Evolutionary conservation across 2,329 filamentous ascomycete genomes (phyloP), one percentile per base, ranked within the genome.

Genomic region (Aspergillus ochraceus): DNA sequence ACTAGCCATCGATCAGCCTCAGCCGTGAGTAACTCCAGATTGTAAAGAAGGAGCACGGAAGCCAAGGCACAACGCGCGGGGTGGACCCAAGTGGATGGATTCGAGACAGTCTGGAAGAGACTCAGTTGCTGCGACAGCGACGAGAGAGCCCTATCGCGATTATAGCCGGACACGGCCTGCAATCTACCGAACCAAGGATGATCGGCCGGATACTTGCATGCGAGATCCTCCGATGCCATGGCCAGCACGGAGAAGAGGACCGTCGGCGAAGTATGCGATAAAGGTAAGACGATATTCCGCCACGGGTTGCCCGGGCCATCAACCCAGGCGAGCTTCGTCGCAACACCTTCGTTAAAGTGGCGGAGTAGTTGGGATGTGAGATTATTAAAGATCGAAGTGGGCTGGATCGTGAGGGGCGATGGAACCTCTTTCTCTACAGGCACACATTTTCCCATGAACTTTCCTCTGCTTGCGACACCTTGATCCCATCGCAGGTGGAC

Each of bases 381-480:
- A 2, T 26, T 19, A 12, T 36, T 19, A 20, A 57, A 20, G 6
- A 29, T 17, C 10, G 54, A 26, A 26, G 14, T 42, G 14, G 36
- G 36, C 17, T 42, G 36, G 5, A 42, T 6, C 2, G 19, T 29
- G 52, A n/a, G 22, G 8, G 52, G 26, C 36, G 22, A 52, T 14
- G 36, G 50, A 42, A 32, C 11, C 14, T 42, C 36, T 14, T 42
- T 42, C 36, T 42, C 36, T 3, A 67, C 52, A 9, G 67, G 67
- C 39, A 67, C 42, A 10, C 60, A 36, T 57, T 60, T 64, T 8
- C 68, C 67, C 39, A 64, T 62, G 49, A 69, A 61, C 62, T 62
- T 68, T 9, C 68, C 69, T 24, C 68, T 60, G 42, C 69, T 70
- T 36, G 68, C 64, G 5, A 71, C 63, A 1, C 66, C 68, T 62